Evolutionary conservation across 371 early-diverging fungal genomes (phyloP), one percentile per base, ranked within the genome.

Genomic region (Rhizopus sp.): DNA sequence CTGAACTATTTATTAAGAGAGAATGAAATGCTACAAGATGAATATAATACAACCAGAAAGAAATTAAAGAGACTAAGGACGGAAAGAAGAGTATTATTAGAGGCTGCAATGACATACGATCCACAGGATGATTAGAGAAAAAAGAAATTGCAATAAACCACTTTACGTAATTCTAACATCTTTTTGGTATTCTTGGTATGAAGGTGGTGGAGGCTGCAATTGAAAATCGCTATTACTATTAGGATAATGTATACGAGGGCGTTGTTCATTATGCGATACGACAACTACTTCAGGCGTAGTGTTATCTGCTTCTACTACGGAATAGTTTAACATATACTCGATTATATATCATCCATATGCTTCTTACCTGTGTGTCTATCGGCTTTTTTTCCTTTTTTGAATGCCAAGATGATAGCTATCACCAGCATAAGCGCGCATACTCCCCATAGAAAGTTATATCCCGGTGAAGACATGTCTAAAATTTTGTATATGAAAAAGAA

Each of bases 11-110:
- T 83, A 37, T 54, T 75, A 49, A 77, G 81, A 55, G 83, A 85
- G 55, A 80, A 83, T 41, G 83, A 82, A 35, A 74, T 79, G 62
- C 73, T 85, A 8, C 75, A 70, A 31, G 69, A 77, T 7, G 85
- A 85, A 57, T 83, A 73, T 33, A 69, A 65, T 16, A 64, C 72
- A 12, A 46, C 69, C 15, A 78, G 77, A 53, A 77, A 76, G 62
- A 80, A 80, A 31, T 32, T 85, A 32, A 71, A 65, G 31, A 60
- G 82, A 41, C 53, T 85, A 53, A 72, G 70, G 39, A 78, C 79
- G 9, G 85, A 85, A 46, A 63, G 81, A 35, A 69, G 72, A 39
- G 67, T 85, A 31, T 56, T 85, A 41, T 53, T 85, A 45, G 83
- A 85, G 40, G 82, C 76, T 4, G 49, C 83, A 5, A 68, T 77